Evolutionary conservation across 192 early-diverging fungal species (phyloP), one percentile per base, ranked within the genome.

Genomic region (Backusella westeae): DNA sequence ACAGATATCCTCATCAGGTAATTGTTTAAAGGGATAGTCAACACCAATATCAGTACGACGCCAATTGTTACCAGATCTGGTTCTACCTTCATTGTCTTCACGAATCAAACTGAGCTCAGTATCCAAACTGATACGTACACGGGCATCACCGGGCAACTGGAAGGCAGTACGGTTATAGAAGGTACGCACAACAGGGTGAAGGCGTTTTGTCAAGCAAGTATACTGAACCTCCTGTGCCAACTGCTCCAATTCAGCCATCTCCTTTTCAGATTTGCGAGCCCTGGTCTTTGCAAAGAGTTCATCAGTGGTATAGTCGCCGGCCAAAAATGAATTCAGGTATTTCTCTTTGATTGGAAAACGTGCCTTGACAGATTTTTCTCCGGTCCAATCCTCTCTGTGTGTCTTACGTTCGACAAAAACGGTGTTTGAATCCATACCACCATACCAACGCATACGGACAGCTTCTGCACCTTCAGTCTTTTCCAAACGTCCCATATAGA

Each of bases 101-200:
- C 98, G 95, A 70, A 99, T 93, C 91, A 99, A 92, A 38, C 93
- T 91, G 70, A 99, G 81, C 80, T 99, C 97, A 0, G 97, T 99
- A 83, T 99, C 98, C n/a, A 99, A 89, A 70, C 93, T 95, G 67
- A 99, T 98, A 77, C 98, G 93, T 44, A 99, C 98, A 67, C 96
- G 91, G 7, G 97, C 95, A 87, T 99, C 98, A 67, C 96, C 98
- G 12, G 98, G 98, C 36, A 99, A 82, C 83, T 99, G 98, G 89
- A 99, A 99, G 26, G 98, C 98, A 26, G 96, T 98, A 77, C 98
- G 92, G 81, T 98, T 98, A 87, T 99, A 99, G 80, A 98, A 97
- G 1, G 96, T 96, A 42, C 98, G 92, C 79, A 98, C 86, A 6
- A 93, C 89, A 53, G 98, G 98, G 34, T 87, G 83, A 65, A 98